Percentiles rank a stretch among this genome's conserved stretches.
Evolutionary conservation across 345 rosid species (phyloP).

Genomic region (Mercurialis annua): DNA sequence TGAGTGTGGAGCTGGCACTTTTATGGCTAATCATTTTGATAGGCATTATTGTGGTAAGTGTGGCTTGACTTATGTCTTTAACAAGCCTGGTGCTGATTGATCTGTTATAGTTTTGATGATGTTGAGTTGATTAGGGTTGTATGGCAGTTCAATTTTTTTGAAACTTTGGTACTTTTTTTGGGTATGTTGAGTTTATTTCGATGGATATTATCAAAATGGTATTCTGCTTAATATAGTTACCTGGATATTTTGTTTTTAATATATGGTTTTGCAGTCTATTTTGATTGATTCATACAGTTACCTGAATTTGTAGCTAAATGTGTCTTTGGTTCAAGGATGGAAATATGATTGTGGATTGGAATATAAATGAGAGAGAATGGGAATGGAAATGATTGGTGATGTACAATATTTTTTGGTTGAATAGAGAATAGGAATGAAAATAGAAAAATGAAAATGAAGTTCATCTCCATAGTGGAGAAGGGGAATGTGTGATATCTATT

Average conservation of each 20-base stretch:
- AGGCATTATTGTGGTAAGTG: conserved; percentile 37
- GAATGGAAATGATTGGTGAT: no score
- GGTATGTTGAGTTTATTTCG: not conserved
- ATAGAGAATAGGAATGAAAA: no score
- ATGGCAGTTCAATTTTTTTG: not conserved
- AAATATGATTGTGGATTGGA: no score
- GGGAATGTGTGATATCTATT: no score
- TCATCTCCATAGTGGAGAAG: no score
- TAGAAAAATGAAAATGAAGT: no score
- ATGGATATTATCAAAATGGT: not conserved
- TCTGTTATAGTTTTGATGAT: not conserved
- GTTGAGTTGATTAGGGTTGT: not conserved
- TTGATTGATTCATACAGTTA: no score
- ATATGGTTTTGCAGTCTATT: no score
- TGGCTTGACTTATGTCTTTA: conserved; percentile 31
- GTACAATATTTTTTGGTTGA: no score
- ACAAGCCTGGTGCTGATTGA: conserved; percentile 28
- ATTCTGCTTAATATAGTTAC: not conserved
- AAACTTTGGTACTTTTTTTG: not conserved
- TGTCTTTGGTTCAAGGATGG: no score
- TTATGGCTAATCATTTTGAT: conserved; percentile 34
- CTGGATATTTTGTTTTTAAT: not conserved
- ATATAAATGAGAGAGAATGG: no score
- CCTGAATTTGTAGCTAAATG: no score
- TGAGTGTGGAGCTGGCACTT: conserved; percentile 31